Percentiles rank a stretch among this genome's conserved stretches.
These are phyloP conservation scores for Xanthoconium purpureum DNA, from an alignment of 768 basidiomycete species.

Conservation along the genomic window DNA sequence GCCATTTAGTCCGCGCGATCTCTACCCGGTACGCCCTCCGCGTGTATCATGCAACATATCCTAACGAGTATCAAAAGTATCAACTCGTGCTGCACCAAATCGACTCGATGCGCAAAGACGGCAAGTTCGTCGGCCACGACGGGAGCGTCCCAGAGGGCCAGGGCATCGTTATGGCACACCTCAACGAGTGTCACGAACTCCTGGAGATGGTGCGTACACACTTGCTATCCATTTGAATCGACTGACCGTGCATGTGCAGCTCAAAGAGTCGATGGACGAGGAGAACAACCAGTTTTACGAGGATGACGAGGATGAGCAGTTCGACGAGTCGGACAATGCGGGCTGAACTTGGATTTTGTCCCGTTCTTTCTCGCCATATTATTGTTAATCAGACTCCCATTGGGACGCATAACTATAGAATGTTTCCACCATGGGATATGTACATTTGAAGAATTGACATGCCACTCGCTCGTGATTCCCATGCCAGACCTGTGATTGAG, in stretches of 20 bases:
- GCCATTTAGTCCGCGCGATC: constrained; percentile 84
- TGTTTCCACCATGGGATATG: too few species aligned
- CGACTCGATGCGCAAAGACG: constrained; percentile 88
- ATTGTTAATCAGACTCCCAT: neutral
- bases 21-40: constrained; percentile 74
- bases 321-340: constrained; percentile 12
- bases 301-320: constrained; percentile 42
- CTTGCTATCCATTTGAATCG: neutral
- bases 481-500: too few species aligned
- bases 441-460: too few species aligned
- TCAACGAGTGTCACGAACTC: constrained; percentile 94
- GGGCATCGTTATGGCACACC: constrained; percentile 91
- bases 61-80: constrained; percentile 50
- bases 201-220: constrained; percentile 76
- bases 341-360: constrained; percentile 5
- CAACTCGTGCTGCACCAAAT: constrained; percentile 95
- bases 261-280: constrained; percentile 81
- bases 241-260: constrained; percentile 26
- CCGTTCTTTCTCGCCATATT: neutral
- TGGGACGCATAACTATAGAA: neutral
- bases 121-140: constrained; percentile 86
- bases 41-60: neutral
- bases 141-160: constrained; percentile 94
- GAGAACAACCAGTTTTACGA: constrained; percentile 58
- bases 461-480: too few species aligned